Percentiles rank a stretch among this genome's conserved stretches.
These are phyloP conservation scores for Paecilomyces formosus DNA, from an alignment of 2,329 filamentous ascomycete genomes.

Conservation along the genomic window DNA sequence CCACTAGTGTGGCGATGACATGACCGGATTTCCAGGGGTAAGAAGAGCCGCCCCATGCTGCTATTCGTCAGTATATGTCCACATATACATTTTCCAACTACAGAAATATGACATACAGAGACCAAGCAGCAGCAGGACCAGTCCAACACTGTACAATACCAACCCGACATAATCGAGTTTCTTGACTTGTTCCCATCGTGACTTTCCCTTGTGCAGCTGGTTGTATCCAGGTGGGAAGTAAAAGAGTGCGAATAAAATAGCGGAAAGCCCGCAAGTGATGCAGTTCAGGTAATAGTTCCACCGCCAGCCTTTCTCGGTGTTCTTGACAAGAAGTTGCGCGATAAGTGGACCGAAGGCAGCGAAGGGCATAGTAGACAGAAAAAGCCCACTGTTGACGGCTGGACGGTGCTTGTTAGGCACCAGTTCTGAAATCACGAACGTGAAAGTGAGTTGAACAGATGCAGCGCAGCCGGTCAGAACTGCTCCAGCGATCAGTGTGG, in stretches of 20 bases:
- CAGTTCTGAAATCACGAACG: conserved; percentile 30
- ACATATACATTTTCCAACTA: not conserved
- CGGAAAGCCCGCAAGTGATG: conserved; percentile 34
- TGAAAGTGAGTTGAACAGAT: conserved; percentile 31
- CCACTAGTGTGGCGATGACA: conserved; percentile 29
- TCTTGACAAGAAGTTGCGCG: conserved; percentile 37
- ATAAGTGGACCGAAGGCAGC: conserved; percentile 36
- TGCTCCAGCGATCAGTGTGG: conserved; percentile 30
- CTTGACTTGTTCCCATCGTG: conserved; percentile 28
- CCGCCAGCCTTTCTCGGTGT: conserved; percentile 40
- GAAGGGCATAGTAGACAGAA: conserved; percentile 23
- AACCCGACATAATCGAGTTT: conserved; percentile 43
- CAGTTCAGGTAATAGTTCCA: conserved; percentile 46
- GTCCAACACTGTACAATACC: conserved; percentile 34
- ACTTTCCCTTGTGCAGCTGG: conserved; percentile 30
- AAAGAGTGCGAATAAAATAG: conserved; percentile 36
- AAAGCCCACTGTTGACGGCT: conserved; percentile 23
- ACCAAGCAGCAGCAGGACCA: conserved; percentile 38
- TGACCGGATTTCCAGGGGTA: conserved; percentile 39
- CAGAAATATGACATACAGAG: conserved; percentile 19
- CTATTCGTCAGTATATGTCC: not conserved
- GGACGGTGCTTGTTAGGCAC: conserved; percentile 32
- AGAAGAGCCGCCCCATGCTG: conserved; percentile 29
- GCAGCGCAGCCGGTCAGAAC: conserved; percentile 31
- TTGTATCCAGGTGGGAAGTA: conserved; percentile 43